These are phyloP conservation scores for Fistulifera solaris DNA, from an alignment of 108 stramenopile species.

Conservation along the genomic window DNA sequence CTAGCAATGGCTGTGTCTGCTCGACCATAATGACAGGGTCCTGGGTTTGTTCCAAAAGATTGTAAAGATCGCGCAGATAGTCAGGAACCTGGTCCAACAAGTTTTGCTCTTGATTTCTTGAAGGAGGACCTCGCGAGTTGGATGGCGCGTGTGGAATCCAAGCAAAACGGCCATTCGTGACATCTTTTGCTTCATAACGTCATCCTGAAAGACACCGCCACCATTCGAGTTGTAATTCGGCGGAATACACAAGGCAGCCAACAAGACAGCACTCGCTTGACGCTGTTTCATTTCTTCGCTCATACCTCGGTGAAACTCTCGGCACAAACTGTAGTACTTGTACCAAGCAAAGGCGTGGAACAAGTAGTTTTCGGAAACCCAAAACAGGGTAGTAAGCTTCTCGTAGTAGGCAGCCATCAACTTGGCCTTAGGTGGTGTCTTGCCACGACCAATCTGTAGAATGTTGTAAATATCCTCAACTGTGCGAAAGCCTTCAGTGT, in stretches of 20 bases:
- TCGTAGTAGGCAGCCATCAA: conserved; percentile 97
- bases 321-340: conserved; percentile 84
- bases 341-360: conserved; percentile 98
- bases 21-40: conserved; percentile 77
- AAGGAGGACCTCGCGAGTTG: conserved; percentile 83
- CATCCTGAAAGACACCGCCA: conserved; percentile 49
- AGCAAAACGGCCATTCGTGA: conserved; percentile 91
- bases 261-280: conserved; percentile 81
- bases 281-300: conserved; percentile 59
- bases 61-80: conserved; percentile 68
- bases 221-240: conserved; percentile 7
- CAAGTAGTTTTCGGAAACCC: conserved; percentile 93
- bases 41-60: conserved; percentile 64
- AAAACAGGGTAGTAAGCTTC: conserved; percentile 92
- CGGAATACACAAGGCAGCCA: conserved; percentile 85
- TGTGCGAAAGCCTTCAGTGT: conserved; percentile 98
- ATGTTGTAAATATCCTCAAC: conserved; percentile 98
- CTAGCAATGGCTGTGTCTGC: conserved; percentile 58
- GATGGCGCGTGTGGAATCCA: conserved; percentile 84
- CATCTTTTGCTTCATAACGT: conserved; percentile 88
- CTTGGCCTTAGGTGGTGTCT: conserved; percentile 89
- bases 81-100: conserved; percentile 69
- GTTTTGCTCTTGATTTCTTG: conserved; percentile 58
- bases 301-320: conserved; percentile 87
- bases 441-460: conserved; percentile 75